These are phyloP conservation scores for Pelargonium citronellum DNA, from an alignment of 441 rosid species.

Conservation along the genomic window DNA sequence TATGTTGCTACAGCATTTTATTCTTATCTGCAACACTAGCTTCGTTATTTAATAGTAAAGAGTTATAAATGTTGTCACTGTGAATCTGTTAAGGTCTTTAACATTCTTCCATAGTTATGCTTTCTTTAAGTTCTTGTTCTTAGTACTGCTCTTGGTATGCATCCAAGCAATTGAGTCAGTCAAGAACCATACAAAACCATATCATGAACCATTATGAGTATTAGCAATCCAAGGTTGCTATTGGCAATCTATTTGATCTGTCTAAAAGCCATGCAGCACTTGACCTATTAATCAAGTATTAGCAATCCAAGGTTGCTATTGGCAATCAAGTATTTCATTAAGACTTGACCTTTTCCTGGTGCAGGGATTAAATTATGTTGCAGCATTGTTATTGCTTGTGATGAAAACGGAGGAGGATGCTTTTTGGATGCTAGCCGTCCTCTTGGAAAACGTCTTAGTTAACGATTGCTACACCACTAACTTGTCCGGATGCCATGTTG, in stretches of 20 bases:
- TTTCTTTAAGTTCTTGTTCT: not conserved
- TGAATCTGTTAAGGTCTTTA: not conserved
- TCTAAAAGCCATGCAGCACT: not conserved
- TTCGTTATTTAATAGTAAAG: not conserved
- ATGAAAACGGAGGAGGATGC: conserved; percentile 99
- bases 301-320: no score
- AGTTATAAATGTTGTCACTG: not conserved
- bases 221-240: conserved; percentile 1
- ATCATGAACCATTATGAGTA: not conserved
- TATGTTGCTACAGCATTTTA: not conserved
- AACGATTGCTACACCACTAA: conserved; percentile 90
- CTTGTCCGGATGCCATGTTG: conserved; percentile 94
- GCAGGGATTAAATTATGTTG: conserved; percentile 93
- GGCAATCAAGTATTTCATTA: no score
- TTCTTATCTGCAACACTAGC: not conserved
- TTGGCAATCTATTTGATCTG: not conserved
- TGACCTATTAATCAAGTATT: not conserved
- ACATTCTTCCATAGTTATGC: not conserved
- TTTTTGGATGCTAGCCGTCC: conserved; percentile 96
- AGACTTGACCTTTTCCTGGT: conserved; percentile 18
- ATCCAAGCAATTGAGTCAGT: not conserved
- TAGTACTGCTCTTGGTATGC: not conserved
- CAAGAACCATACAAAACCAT: not conserved
- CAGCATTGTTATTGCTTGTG: conserved; percentile 83
- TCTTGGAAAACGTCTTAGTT: conserved; percentile 85